These are phyloP conservation scores for Dioscorea alata DNA, from an alignment of 106 monocot species.

Conservation along the genomic window DNA sequence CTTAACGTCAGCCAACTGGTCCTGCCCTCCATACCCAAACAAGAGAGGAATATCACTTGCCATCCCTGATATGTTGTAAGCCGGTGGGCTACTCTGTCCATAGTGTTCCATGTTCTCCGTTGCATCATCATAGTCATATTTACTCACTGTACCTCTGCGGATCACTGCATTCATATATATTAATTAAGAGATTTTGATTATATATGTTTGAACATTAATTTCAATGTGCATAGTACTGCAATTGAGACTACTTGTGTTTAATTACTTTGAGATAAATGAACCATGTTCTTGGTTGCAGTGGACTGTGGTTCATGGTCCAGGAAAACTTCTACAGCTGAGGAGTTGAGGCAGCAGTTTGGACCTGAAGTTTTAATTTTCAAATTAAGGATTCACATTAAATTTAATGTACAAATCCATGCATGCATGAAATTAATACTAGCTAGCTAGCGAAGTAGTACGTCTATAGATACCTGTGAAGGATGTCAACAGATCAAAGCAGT, in stretches of 20 bases:
- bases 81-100: constrained; percentile 34
- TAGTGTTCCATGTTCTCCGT: constrained; percentile 25
- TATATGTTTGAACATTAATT: too few relatives aligned
- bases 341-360: constrained; percentile 56
- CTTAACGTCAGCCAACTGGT: constrained; percentile 20
- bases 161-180: constrained; percentile 17
- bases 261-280: constrained; percentile 56
- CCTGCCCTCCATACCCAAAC: constrained; percentile 45
- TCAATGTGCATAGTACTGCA: too few relatives aligned
- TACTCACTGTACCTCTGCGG: constrained; percentile 20
- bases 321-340: constrained; percentile 30
- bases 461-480: constrained; percentile 23
- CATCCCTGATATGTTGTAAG: constrained; percentile 35
- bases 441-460: too few relatives aligned
- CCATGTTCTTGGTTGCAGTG: constrained; percentile 47
- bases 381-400: too few relatives aligned
- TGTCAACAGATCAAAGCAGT: constrained; percentile 42
- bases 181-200: not conserved
- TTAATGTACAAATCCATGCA: not conserved
- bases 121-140: constrained; percentile 26
- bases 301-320: constrained; percentile 48
- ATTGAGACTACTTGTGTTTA: not conserved
- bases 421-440: not conserved
- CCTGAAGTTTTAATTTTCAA: constrained; percentile 8
- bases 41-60: constrained; percentile 36